Percentiles rank a stretch among this genome's conserved stretches.
Conservation (phyloP, 2,329 filamentous ascomycete genomes). For the Claviceps pazoutovae region DNA sequence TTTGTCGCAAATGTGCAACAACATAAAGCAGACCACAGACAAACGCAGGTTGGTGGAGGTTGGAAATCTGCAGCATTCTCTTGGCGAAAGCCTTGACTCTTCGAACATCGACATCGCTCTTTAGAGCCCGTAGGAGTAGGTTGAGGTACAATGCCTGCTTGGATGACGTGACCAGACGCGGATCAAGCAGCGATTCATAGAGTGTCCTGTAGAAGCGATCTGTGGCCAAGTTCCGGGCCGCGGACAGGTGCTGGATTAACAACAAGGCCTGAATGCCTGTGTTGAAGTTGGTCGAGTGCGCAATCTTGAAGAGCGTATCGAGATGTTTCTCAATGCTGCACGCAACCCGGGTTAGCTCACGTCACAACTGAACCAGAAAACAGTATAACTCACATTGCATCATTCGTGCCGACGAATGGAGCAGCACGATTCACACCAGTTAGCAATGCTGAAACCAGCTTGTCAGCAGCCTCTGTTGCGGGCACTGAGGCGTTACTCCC, state of each 20-base stretch:
- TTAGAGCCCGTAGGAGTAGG: conserved; percentile 74
- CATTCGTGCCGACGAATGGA: conserved; percentile 75
- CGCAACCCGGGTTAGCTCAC: conserved; percentile 17
- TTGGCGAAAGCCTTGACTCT: conserved; percentile 94
- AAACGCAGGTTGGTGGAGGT: conserved; percentile 83
- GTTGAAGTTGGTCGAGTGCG: conserved; percentile 97
- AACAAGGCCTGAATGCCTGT: conserved; percentile 92
- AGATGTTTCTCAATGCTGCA: conserved; percentile 69
- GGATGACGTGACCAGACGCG: conserved; percentile 73
- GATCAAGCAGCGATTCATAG: conserved; percentile 89
- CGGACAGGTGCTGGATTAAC: conserved; percentile 83
- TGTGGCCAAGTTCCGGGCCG: conserved; percentile 63
- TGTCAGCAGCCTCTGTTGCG: conserved; percentile 61
- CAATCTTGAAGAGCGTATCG: conserved; percentile 88
- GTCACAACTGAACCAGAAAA: neutral
- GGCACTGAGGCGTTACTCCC: conserved; percentile 29
- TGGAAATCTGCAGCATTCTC: conserved; percentile 73
- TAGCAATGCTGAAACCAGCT: conserved; percentile 79
- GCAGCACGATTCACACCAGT: conserved; percentile 94
- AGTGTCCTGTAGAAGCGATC: conserved; percentile 92
- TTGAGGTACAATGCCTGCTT: conserved; percentile 96
- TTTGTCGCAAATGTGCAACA: conserved; percentile 62
- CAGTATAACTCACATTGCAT: conserved; percentile 44
- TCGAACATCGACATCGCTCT: conserved; percentile 78
- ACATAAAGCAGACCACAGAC: conserved; percentile 88